phyloP scores from a whole-genome alignment of 352 stramenopile genomes.

The Aphanomyces invadans region DNA sequence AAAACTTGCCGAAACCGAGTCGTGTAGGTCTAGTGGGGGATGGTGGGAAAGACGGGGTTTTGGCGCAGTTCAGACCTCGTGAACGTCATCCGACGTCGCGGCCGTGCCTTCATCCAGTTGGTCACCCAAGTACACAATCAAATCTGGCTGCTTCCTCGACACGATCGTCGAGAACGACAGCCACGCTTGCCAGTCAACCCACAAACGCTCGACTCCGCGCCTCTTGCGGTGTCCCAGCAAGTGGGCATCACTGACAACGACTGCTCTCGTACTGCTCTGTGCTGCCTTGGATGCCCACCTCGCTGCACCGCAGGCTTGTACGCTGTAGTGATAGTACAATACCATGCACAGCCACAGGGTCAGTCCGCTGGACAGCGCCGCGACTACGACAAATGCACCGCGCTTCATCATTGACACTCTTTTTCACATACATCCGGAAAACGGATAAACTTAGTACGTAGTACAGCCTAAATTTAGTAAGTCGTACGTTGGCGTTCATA shows the following conservation, averaged over 20 bases:
- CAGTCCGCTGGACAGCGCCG: conserved; percentile 13
- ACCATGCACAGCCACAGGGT: background rate
- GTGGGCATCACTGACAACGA: conserved; percentile 68
- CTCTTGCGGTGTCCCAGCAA: conserved; percentile 60
- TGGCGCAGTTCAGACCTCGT: conserved; percentile 33
- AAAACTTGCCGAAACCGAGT: conserved; percentile 43
- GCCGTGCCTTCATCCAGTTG: conserved; percentile 64
- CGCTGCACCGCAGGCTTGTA: background rate
- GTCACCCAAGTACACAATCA: conserved; percentile 60
- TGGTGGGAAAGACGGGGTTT: background rate
- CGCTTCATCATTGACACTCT: background rate
- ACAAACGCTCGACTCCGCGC: conserved; percentile 44
- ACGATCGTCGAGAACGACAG: conserved; percentile 32
- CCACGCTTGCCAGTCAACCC: conserved; percentile 63
- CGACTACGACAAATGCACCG: background rate
- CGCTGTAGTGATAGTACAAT: background rate
- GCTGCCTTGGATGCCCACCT: background rate
- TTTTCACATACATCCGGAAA: background rate
- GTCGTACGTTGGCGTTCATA: no score
- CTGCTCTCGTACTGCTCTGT: background rate
- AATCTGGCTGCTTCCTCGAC: conserved; percentile 40
- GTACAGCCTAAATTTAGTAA: no score
- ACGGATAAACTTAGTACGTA: no score
- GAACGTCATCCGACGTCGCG: conserved; percentile 41
- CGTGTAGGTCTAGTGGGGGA: conserved; percentile 36